Evolutionary conservation across 345 rosid species (phyloP), one percentile per base, ranked within the genome.

Genomic region (Limnanthes douglasii): DNA sequence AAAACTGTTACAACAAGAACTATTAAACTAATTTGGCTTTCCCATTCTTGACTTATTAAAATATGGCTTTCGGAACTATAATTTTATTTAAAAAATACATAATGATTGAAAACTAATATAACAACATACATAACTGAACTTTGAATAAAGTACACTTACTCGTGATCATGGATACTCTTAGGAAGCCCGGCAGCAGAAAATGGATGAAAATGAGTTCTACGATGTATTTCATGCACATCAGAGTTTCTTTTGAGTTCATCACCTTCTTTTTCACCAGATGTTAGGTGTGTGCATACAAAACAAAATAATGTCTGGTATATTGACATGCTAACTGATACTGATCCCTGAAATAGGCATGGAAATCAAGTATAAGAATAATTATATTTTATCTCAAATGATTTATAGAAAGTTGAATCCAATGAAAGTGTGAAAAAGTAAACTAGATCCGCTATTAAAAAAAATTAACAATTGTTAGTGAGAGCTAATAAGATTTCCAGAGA

Each of bases 261-360:
- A 43, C 81, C 95, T 4, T 84, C 94, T 47, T 75, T 77, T 57
- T 84, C 94, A 26, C 98, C 98, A 30, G 98, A 54, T 26, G 95
- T 80, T 44, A 90, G 72, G 58, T 90, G 98, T 6, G 82, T 41
- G 44, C 82, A 72, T 34, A 77, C 54, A 57, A 88, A 88, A 59
- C 95, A 88, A 44, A 77, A 74, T 37, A 59, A 51, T 17, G 98
- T 88, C 60, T 88, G 95, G 56, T 88, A 53, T 58, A 88, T 66
- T 11, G 98, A 83, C 92, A 88, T 68, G 46, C 95, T 88, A 65
- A 83, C 92, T 9, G 98, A 76, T 56, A 88, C 42, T 15, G 98
- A 78, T 60, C 98, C 98, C 98, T 88, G 75, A 20, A 47, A 53
- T n/a, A n/a, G n/a, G n/a, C n/a, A n/a, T n/a, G n/a, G n/a, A n/a